phyloP scores from a whole-genome alignment of 2,329 filamentous ascomycete species.

The Colletotrichum cordylinicola region DNA sequence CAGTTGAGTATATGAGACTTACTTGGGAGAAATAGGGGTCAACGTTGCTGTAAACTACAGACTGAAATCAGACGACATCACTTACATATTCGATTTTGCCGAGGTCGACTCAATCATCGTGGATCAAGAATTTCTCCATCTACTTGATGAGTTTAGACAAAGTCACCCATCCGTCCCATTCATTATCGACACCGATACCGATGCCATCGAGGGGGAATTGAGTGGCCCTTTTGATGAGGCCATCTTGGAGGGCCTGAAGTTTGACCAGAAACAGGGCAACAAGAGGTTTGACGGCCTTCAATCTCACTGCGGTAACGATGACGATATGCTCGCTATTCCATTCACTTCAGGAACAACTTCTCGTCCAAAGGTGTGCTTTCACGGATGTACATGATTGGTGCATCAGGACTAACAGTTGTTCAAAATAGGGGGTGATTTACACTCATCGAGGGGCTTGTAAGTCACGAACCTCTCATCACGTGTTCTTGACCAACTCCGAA shows the following conservation, averaged over 20 bases:
- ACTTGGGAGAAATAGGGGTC: slow-evolving; percentile 50
- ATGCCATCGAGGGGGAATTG: slow-evolving; percentile 74
- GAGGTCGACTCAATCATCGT: slow-evolving; percentile 89
- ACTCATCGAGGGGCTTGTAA: slow-evolving; percentile 80
- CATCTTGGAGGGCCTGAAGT: slow-evolving; percentile 77
- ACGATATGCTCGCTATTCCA: slow-evolving; percentile 83
- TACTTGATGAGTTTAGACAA: slow-evolving; percentile 72
- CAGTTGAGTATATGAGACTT: background rate
- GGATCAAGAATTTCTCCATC: slow-evolving; percentile 77
- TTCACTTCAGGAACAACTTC: slow-evolving; percentile 96
- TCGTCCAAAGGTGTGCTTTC: slow-evolving; percentile 52
- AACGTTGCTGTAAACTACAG: slow-evolving; percentile 71
- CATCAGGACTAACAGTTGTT: background rate
- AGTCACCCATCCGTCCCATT: slow-evolving; percentile 69
- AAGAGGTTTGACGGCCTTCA: slow-evolving; percentile 81
- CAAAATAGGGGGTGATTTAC: slow-evolving; percentile 83
- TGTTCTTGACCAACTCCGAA: background rate
- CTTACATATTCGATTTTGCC: slow-evolving; percentile 88
- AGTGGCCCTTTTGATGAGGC: slow-evolving; percentile 85
- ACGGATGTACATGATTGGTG: no score
- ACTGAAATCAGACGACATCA: slow-evolving; percentile 83
- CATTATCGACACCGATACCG: slow-evolving; percentile 83
- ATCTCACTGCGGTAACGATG: slow-evolving; percentile 74
- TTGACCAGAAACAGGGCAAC: slow-evolving; percentile 69
- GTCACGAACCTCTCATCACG: background rate